These are phyloP conservation scores for Cyclotella choctawhatcheeana DNA, from an alignment of 108 stramenopile genomes.

Conservation along the genomic window DNA sequence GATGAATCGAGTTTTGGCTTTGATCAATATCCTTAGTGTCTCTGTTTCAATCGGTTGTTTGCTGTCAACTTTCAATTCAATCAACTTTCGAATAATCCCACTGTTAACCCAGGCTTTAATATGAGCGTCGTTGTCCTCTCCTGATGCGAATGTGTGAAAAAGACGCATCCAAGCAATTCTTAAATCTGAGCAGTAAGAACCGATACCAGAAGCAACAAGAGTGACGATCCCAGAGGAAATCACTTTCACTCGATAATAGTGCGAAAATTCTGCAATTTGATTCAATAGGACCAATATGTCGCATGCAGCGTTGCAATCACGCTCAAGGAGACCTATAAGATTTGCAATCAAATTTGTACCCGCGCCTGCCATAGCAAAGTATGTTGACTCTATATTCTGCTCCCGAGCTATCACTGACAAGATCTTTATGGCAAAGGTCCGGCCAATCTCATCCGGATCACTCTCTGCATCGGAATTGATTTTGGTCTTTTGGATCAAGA, in stretches of 20 bases:
- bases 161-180: background rate
- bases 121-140: background rate
- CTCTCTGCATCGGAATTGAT: too few relatives aligned
- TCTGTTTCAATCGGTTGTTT: background rate
- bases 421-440: background rate
- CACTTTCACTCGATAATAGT: background rate
- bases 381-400: background rate
- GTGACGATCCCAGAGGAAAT: background rate
- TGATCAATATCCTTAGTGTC: background rate
- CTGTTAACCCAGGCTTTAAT: background rate
- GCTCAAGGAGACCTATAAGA: background rate
- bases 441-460: background rate
- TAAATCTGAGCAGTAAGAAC: background rate
- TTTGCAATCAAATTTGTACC: background rate
- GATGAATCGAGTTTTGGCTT: background rate
- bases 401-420: background rate
- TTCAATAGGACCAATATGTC: background rate
- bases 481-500: background rate
- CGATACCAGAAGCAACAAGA: background rate
- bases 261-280: background rate
- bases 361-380: too few relatives aligned
- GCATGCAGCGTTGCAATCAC: background rate
- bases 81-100: background rate
- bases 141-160: background rate
- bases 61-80: background rate